Conservation (phyloP, 805 yeast species). For the Ogataea neopini region DNA sequence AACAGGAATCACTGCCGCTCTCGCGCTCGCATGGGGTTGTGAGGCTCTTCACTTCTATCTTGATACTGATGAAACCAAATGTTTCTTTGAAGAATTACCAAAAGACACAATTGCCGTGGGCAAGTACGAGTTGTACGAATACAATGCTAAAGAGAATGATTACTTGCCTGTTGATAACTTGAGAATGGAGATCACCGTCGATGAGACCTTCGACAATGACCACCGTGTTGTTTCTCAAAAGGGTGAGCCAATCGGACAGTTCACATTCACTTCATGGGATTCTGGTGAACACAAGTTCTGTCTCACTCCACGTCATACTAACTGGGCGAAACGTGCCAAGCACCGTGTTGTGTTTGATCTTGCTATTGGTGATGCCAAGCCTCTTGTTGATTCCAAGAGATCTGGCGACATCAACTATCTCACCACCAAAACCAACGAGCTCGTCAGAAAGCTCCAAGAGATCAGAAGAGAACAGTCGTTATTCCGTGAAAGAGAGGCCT, state of each 20-base stretch:
- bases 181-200: slow-evolving; percentile 67
- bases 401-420: slow-evolving; percentile 54
- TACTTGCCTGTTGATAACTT: slow-evolving; percentile 57
- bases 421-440: slow-evolving; percentile 55
- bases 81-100: slow-evolving; percentile 83
- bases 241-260: slow-evolving; percentile 63
- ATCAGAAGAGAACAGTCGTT: slow-evolving; percentile 65
- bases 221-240: slow-evolving; percentile 74
- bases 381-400: slow-evolving; percentile 68
- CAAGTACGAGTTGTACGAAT: slow-evolving; percentile 68
- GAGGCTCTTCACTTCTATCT: slow-evolving; percentile 76
- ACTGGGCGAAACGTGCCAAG: slow-evolving; percentile 46
- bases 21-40: slow-evolving; percentile 21
- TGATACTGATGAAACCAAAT: slow-evolving; percentile 70
- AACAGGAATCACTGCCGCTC: slow-evolving; percentile 12
- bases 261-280: slow-evolving; percentile 71
- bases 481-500: slow-evolving; percentile 74
- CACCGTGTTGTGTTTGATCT: slow-evolving; percentile 74
- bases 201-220: slow-evolving; percentile 75
- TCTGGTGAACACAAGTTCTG: slow-evolving; percentile 81
- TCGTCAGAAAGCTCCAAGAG: slow-evolving; percentile 57
- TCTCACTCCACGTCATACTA: slow-evolving; percentile 52
- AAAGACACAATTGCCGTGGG: slow-evolving; percentile 81
- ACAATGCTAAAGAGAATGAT: slow-evolving; percentile 45
- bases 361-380: slow-evolving; percentile 63